These are phyloP conservation scores for Mycocentrospora acerina DNA, from an alignment of 2,329 filamentous ascomycete species.

Conservation along the genomic window DNA sequence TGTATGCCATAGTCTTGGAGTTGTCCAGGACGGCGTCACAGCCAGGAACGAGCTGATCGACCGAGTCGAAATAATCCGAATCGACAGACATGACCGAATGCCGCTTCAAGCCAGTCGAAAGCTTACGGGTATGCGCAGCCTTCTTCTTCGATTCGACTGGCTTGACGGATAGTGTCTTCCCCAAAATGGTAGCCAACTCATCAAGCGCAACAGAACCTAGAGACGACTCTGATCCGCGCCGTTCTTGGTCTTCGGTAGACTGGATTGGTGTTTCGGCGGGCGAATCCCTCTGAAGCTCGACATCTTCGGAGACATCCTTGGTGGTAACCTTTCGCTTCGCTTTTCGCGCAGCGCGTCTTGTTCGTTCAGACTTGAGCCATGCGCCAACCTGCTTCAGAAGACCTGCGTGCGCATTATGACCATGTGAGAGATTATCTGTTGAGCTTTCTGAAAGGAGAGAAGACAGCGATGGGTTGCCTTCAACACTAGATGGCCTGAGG, in stretches of 20 bases:
- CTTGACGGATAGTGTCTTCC: slow-evolving; percentile 60
- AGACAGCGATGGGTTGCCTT: slow-evolving; percentile 33
- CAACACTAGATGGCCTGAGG: slow-evolving; percentile 17
- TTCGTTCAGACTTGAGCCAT: slow-evolving; percentile 81
- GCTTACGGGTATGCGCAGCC: slow-evolving; percentile 25
- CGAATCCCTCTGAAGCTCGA: slow-evolving; percentile 4
- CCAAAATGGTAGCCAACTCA: slow-evolving; percentile 75
- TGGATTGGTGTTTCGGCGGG: slow-evolving; percentile 8
- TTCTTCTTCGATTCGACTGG: slow-evolving; percentile 36
- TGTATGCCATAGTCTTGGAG: slow-evolving; percentile 80
- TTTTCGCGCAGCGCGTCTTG: slow-evolving; percentile 62
- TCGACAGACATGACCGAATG: slow-evolving; percentile 68
- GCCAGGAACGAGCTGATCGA: slow-evolving; percentile 76
- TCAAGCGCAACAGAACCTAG: slow-evolving; percentile 72
- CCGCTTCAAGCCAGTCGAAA: slow-evolving; percentile 42
- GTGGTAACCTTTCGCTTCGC: slow-evolving; percentile 53
- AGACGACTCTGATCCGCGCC: slow-evolving; percentile 62
- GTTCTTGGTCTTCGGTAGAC: slow-evolving; percentile 37
- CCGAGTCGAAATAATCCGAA: slow-evolving; percentile 77
- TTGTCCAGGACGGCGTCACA: slow-evolving; percentile 88
- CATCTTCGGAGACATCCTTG: slow-evolving; percentile 39
- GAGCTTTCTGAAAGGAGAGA: slow-evolving; percentile 36
- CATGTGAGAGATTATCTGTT: slow-evolving; percentile 18
- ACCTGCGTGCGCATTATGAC: slow-evolving; percentile 34
- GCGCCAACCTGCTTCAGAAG: slow-evolving; percentile 73